A percentile compares a stretch with the other conserved stretches of the same genome.
Conservation (phyloP, 306 rosid genomes). For the Nissolia schottii region DNA sequence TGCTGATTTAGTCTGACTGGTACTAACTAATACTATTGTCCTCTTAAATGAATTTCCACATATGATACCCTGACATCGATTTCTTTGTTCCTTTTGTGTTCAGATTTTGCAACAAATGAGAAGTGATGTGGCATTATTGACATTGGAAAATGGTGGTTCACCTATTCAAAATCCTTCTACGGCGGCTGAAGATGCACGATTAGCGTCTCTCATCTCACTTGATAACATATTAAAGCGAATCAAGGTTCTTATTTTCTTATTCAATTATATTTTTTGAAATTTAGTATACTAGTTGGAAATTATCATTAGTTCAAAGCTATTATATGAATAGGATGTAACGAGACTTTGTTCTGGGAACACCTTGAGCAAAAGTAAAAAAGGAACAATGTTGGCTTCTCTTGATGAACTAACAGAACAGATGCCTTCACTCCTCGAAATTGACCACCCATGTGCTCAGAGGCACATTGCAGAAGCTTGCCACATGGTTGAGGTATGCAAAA, state of each 20-base stretch:
- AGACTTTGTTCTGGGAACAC: slow-evolving; percentile 58
- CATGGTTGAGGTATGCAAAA: slow-evolving; percentile 63
- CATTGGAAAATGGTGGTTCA: slow-evolving; percentile 73
- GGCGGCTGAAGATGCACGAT: slow-evolving; percentile 90
- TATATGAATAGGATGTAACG: slow-evolving; percentile 56
- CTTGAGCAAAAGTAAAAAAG: slow-evolving; percentile 77
- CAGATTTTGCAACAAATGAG: slow-evolving; percentile 96
- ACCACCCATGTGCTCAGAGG: slow-evolving; percentile 88
- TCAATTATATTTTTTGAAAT: neutral
- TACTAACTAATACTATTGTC: slow-evolving; percentile 3
- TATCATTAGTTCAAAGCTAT: slow-evolving; percentile 16
- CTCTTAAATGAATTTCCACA: slow-evolving; percentile 6
- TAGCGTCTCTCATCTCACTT: slow-evolving; percentile 93
- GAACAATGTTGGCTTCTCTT: slow-evolving; percentile 58
- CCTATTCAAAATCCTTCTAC: slow-evolving; percentile 88
- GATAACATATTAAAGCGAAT: slow-evolving; percentile 88
- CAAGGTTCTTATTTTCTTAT: slow-evolving; percentile 51
- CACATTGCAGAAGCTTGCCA: slow-evolving; percentile 63
- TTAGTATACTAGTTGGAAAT: slow-evolving; percentile 1
- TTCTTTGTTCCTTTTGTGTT: slow-evolving; percentile 15
- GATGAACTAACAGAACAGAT: slow-evolving; percentile 75
- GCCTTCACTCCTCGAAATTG: slow-evolving; percentile 95
- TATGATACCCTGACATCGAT: slow-evolving; percentile 4
- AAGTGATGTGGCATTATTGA: slow-evolving; percentile 71
- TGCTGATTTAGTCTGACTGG: neutral